A percentile compares a stretch with the other conserved stretches of the same genome.
Conservation (phyloP, 441 rosid genomes). For the Geranium incanum region DNA sequence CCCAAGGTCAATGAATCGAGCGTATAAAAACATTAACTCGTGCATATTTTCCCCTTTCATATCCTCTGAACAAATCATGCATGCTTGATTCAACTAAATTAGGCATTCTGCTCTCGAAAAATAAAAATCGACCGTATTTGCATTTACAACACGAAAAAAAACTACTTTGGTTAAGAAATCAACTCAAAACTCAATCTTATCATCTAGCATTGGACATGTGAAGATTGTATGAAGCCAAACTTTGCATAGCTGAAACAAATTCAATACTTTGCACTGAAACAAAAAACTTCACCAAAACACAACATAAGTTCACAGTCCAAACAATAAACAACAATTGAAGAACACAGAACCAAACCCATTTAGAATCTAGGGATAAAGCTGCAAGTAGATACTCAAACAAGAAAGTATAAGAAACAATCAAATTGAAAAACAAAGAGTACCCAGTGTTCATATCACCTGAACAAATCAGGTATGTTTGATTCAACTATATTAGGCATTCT, state of each 20-base stretch:
- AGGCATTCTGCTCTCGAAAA: background rate
- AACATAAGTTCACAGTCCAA: background rate
- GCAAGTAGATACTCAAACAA: background rate
- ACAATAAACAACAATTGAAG: background rate
- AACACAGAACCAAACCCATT: background rate
- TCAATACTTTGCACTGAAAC: background rate
- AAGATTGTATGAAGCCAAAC: background rate
- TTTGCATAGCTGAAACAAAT: background rate
- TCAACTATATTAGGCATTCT: background rate
- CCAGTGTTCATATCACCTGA: constrained; percentile 32
- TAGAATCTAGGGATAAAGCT: background rate
- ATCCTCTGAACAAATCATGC: background rate
- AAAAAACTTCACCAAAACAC: background rate
- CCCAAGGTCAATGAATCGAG: background rate
- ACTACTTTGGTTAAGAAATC: background rate
- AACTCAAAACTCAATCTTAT: background rate
- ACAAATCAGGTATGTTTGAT: background rate
- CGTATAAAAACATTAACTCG: background rate
- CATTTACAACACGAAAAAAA: background rate
- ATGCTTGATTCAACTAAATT: background rate
- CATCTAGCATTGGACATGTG: background rate
- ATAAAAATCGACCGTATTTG: background rate
- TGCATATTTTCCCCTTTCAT: too few relatives aligned
- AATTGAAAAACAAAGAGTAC: constrained; percentile 28
- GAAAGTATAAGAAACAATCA: background rate